These are phyloP conservation scores for Spiraea crenata DNA, from an alignment of 331 rosid species.

Conservation along the genomic window DNA sequence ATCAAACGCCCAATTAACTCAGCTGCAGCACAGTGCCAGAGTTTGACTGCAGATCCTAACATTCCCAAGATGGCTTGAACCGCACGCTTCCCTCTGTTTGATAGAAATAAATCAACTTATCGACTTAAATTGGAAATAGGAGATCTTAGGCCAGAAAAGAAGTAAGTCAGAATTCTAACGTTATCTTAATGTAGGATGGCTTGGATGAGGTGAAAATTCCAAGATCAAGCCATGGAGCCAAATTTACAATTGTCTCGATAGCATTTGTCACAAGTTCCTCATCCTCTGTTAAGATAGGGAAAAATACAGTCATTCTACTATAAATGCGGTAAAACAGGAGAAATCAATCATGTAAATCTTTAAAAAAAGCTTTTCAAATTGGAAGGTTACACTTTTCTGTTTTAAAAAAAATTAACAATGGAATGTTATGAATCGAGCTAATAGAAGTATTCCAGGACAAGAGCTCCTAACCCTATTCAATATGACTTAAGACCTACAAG, in stretches of 20 bases:
- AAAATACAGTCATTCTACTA: slow-evolving; percentile 13
- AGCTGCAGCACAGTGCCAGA: slow-evolving; percentile 96
- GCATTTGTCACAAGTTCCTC: slow-evolving; percentile 98
- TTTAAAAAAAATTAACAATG: not conserved
- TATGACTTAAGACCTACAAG: not conserved
- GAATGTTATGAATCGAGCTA: not conserved
- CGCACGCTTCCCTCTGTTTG: slow-evolving; percentile 82
- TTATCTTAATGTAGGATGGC: slow-evolving; percentile 88
- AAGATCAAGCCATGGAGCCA: slow-evolving; percentile 93
- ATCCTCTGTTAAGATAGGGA: slow-evolving; percentile 64
- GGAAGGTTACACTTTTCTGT: not conserved
- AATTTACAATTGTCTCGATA: slow-evolving; percentile 90
- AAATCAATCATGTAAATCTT: not conserved
- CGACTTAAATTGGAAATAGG: slow-evolving; percentile 23
- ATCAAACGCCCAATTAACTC: slow-evolving; percentile 94
- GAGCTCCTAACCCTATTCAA: not conserved
- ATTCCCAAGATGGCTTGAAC: slow-evolving; percentile 91
- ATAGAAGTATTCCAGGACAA: not conserved
- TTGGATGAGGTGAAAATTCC: slow-evolving; percentile 85
- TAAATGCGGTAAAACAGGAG: slow-evolving; percentile 11
- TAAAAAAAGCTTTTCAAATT: not conserved
- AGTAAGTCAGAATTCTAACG: slow-evolving; percentile 53
- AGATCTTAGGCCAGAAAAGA: slow-evolving; percentile 5
- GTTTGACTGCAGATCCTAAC: slow-evolving; percentile 77
- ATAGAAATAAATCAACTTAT: slow-evolving; percentile 19